Conservation (phyloP, 192 early-diverging fungal genomes). For the Entomortierella beljakovae region DNA sequence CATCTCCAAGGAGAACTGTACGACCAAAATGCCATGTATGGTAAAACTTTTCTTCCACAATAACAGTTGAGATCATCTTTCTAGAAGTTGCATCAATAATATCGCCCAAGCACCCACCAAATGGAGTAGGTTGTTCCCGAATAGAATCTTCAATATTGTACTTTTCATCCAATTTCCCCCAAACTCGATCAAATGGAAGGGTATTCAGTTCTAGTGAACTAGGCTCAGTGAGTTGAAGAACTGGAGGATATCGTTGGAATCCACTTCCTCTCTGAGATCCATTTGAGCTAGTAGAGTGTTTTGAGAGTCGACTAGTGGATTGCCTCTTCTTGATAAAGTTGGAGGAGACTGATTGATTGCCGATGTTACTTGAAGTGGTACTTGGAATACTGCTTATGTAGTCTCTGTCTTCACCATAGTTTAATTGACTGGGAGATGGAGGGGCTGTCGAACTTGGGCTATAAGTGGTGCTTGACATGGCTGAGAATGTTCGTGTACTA, state of each 20-base stretch:
- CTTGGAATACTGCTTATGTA: background rate
- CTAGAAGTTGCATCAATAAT: conserved; percentile 29
- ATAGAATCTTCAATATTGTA: conserved; percentile 30
- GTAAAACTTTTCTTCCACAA: conserved; percentile 46
- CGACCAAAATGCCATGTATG: conserved; percentile 48
- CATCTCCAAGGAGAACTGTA: conserved; percentile 34
- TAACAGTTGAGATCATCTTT: conserved; percentile 31
- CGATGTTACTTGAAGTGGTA: background rate
- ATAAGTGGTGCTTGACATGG: conserved; percentile 20
- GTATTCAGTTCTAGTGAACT: conserved; percentile 8
- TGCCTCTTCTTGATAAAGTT: conserved; percentile 26
- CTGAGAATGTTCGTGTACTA: conserved; percentile 9
- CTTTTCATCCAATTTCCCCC: conserved; percentile 28
- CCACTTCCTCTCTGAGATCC: conserved; percentile 1
- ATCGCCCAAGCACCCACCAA: conserved; percentile 38
- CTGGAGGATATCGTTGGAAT: conserved; percentile 23
- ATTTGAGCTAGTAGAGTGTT: conserved; percentile 16
- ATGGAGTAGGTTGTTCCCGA: conserved; percentile 28
- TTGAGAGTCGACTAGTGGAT: conserved; percentile 31
- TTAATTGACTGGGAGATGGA: background rate
- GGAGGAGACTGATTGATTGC: background rate
- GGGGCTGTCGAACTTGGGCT: conserved; percentile 12
- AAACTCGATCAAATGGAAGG: conserved; percentile 16
- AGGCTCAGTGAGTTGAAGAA: conserved; percentile 2
- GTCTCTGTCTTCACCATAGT: background rate